These are phyloP conservation scores for Boletus rex-veris DNA, from an alignment of 768 basidiomycete species.

Conservation along the genomic window DNA sequence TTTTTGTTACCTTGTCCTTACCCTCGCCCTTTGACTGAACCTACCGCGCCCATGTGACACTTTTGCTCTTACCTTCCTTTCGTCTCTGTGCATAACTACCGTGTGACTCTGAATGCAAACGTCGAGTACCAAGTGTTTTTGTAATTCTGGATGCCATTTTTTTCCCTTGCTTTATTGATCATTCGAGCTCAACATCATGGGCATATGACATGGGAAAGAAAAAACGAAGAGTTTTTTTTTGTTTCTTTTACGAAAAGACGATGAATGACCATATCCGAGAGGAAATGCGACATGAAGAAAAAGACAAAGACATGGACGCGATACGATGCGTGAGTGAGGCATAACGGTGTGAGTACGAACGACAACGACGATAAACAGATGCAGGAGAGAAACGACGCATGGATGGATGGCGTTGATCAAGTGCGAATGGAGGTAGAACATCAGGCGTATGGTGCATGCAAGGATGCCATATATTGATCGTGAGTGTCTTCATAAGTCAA, in stretches of 20 bases:
- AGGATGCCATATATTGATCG: neutral
- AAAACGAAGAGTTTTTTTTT: no score
- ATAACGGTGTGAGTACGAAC: constrained; percentile 1
- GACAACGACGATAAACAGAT: neutral
- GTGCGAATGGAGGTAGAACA: neutral
- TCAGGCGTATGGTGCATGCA: constrained; percentile 1
- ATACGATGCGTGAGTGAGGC: constrained; percentile 1
- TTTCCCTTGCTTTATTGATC: neutral
- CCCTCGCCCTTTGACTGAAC: neutral
- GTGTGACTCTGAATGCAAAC: neutral
- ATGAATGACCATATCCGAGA: no score
- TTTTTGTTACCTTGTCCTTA: no score
- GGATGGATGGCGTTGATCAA: neutral
- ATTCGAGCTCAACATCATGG: no score
- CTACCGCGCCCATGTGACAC: no score
- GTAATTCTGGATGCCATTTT: constrained; percentile 15
- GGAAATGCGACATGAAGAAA: no score
- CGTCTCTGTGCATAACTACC: constrained; percentile 4
- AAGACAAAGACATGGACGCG: neutral
- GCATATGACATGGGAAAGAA: no score
- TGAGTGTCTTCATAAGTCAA: constrained; percentile 20
- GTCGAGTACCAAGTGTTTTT: constrained; percentile 19
- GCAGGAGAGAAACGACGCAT: neutral
- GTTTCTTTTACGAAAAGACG: no score
- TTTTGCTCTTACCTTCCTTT: neutral